A percentile compares a stretch with the other conserved stretches of the same genome.
Evolutionary conservation across 2,329 filamentous ascomycete genomes (phyloP).

Genomic region (Simplicillium aogashimaense): DNA sequence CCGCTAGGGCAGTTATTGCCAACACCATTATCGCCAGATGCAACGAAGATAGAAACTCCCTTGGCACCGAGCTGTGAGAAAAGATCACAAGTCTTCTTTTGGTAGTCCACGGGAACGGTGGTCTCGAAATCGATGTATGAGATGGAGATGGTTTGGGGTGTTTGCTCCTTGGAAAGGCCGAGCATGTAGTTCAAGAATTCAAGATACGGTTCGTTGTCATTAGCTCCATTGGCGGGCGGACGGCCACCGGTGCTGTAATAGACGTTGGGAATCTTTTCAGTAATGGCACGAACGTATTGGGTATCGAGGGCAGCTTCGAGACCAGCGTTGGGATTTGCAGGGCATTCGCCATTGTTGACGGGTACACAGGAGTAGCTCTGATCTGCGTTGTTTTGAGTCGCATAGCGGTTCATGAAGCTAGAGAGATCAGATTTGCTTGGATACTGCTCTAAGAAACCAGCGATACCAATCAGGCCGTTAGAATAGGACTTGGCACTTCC

Average conservation of each 20-base stretch:
- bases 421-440: neutral
- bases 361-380: neutral
- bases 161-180: neutral
- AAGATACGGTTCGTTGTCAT: slow-evolving; percentile 3
- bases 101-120: slow-evolving; percentile 14
- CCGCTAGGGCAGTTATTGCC: neutral
- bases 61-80: slow-evolving; percentile 45
- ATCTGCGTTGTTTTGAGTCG: neutral
- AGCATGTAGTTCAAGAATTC: neutral
- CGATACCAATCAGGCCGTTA: neutral
- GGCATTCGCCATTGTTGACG: neutral
- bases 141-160: neutral
- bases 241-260: neutral
- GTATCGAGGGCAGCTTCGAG: neutral
- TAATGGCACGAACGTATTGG: neutral
- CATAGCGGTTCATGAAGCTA: neutral
- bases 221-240: neutral
- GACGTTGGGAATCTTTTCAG: neutral
- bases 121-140: slow-evolving; percentile 40
- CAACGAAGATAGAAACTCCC: slow-evolving; percentile 37
- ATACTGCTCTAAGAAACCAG: neutral
- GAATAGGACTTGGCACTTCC: neutral
- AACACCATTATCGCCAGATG: slow-evolving; percentile 7
- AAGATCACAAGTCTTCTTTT: slow-evolving; percentile 38
- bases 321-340: neutral